Evolutionary conservation across 2,329 filamentous ascomycete genomes (phyloP).

Genomic region (Alternaria sp.): DNA sequence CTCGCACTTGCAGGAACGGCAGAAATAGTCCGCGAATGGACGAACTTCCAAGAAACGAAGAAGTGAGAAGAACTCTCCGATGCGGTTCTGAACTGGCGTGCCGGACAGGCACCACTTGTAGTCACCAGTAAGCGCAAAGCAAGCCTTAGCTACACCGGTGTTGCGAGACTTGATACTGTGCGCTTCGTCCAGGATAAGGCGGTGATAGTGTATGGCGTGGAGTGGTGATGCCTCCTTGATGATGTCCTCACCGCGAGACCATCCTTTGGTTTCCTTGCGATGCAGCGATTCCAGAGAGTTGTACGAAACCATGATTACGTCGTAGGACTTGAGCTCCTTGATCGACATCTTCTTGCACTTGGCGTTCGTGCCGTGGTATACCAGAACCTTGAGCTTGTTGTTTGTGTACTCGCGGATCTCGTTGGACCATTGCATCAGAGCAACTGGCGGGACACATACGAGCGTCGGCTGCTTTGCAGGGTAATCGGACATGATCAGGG

Average conservation of each 20-base stretch:
- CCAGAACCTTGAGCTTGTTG: constrained; percentile 85
- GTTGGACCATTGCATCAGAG: constrained; percentile 88
- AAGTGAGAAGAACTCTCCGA: constrained; percentile 95
- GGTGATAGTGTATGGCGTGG: constrained; percentile 85
- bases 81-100: constrained; percentile 94
- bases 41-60: constrained; percentile 87
- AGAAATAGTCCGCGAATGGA: constrained; percentile 93
- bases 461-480: constrained; percentile 82
- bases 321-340: constrained; percentile 78
- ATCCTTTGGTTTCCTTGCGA: constrained; percentile 90
- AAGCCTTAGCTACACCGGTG: constrained; percentile 92
- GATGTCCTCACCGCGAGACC: constrained; percentile 77
- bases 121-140: constrained; percentile 83
- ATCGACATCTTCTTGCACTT: constrained; percentile 79
- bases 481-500: constrained; percentile 96
- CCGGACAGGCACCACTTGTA: constrained; percentile 97
- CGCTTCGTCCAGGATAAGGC: constrained; percentile 91
- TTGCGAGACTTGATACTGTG: constrained; percentile 92
- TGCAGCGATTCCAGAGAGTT: constrained; percentile 88
- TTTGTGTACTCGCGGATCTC: constrained; percentile 73
- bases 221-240: constrained; percentile 79
- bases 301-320: constrained; percentile 98
- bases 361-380: constrained; percentile 85
- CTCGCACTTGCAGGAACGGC: constrained; percentile 82
- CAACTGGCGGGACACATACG: constrained; percentile 90